These are phyloP conservation scores for Galerina marginata DNA, from an alignment of 768 basidiomycete species.

Conservation along the genomic window DNA sequence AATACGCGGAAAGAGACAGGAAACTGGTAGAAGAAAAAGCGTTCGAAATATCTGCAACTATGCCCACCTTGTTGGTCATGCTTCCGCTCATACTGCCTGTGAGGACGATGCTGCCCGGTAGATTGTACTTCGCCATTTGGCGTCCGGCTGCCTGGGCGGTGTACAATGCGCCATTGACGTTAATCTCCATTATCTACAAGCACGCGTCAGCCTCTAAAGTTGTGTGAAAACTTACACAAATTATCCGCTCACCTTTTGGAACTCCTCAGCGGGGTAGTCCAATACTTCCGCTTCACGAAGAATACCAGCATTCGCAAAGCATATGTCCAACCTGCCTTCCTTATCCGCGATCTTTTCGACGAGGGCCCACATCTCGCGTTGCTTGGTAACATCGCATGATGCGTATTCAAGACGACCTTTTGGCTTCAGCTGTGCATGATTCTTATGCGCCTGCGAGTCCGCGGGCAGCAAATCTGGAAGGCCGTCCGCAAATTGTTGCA, in stretches of 20 bases:
- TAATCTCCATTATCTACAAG: conserved; percentile 55
- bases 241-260: conserved; percentile 50
- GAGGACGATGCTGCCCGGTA: conserved; percentile 59
- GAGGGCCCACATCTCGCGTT: conserved; percentile 49
- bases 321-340: conserved; percentile 68
- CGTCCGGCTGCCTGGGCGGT: conserved; percentile 66
- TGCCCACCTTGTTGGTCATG: conserved; percentile 53
- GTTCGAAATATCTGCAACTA: too few relatives aligned
- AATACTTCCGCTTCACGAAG: conserved; percentile 53
- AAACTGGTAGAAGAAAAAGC: too few relatives aligned
- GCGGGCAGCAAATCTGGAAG: conserved; percentile 21
- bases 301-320: conserved; percentile 72
- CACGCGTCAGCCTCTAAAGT: background rate
- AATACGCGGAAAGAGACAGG: background rate
- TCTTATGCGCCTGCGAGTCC: too few relatives aligned
- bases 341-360: conserved; percentile 58
- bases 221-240: background rate
- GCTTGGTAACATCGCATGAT: conserved; percentile 61
- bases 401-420: conserved; percentile 51
- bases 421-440: background rate
- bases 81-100: conserved; percentile 67
- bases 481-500: conserved; percentile 47
- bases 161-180: conserved; percentile 62
- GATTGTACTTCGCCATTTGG: conserved; percentile 57
- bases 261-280: conserved; percentile 61